Evolutionary conservation across 106 monocot genomes (phyloP).

Genomic region (Phalaenopsis aphrodite): DNA sequence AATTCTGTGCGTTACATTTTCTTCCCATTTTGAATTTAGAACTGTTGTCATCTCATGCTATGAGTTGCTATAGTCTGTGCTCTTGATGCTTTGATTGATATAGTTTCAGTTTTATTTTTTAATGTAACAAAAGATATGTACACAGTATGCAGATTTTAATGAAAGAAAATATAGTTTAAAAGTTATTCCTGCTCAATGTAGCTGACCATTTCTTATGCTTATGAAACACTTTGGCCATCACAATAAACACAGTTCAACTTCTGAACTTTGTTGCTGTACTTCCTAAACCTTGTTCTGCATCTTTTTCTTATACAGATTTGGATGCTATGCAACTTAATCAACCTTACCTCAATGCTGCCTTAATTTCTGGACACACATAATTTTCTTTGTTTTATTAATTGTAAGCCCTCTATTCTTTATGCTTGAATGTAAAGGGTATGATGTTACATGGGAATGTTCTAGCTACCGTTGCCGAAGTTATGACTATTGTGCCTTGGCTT

Average conservation of each 20-base stretch:
- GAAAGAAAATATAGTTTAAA: background rate
- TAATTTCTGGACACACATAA: background rate
- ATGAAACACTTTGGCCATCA: background rate
- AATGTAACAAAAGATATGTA: background rate
- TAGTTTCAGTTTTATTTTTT: background rate
- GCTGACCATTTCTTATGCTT: no score
- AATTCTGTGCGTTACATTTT: background rate
- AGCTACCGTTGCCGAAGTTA: conserved; percentile 76
- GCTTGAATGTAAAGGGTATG: conserved; percentile 74
- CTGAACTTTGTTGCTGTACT: background rate
- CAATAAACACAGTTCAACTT: background rate
- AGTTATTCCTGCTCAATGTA: no score
- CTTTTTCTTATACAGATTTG: no score
- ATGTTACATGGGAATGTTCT: conserved; percentile 93
- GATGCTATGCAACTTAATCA: no score
- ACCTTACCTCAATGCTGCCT: no score
- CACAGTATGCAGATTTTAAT: background rate
- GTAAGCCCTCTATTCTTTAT: no score
- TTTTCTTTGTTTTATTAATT: background rate
- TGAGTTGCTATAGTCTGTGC: background rate
- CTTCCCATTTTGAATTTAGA: background rate
- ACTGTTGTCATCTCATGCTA: background rate
- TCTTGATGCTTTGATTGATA: background rate
- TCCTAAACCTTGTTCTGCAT: no score
- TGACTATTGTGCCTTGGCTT: conserved; percentile 89